Conservation (phyloP, 345 rosid species). For the Toxicodendron radicans region DNA sequence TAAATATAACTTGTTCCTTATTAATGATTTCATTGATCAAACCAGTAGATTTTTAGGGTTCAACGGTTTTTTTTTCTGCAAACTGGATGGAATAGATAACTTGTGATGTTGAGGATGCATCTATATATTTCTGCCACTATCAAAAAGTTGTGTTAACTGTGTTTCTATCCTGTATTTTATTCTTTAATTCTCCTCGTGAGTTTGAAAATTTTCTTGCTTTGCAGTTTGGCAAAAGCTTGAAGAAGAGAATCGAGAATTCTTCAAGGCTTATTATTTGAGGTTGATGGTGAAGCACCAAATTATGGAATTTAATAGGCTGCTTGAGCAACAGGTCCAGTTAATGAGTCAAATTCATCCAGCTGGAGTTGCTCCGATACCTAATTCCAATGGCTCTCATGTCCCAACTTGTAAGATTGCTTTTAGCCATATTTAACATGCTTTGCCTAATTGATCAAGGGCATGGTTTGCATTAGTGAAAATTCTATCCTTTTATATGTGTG, state of each 20-base stretch:
- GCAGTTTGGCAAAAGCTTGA: conserved; percentile 99
- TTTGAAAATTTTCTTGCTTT: conserved; percentile 20
- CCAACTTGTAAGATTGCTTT: conserved; percentile 57
- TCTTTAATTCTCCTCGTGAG: not conserved
- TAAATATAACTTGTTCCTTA: not conserved
- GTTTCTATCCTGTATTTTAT: not conserved
- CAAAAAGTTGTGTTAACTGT: not conserved
- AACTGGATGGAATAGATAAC: not conserved
- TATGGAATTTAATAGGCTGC: conserved; percentile 86
- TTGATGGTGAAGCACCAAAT: conserved; percentile 91
- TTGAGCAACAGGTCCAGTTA: conserved; percentile 83
- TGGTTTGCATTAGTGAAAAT: not conserved
- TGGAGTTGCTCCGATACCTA: conserved; percentile 53
- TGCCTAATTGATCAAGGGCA: not conserved
- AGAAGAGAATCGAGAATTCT: conserved; percentile 92
- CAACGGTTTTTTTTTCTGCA: not conserved
- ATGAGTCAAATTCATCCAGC: conserved; percentile 75
- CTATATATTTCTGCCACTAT: not conserved
- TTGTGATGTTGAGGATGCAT: not conserved
- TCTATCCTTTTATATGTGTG: not conserved
- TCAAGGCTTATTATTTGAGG: conserved; percentile 88
- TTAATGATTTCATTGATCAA: not conserved
- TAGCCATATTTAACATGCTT: not conserved
- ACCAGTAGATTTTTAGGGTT: not conserved
- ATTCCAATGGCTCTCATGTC: conserved; percentile 79